These are phyloP conservation scores for Haplosporangium gracile DNA, from an alignment of 192 early-diverging fungal species.

Conservation along the genomic window DNA sequence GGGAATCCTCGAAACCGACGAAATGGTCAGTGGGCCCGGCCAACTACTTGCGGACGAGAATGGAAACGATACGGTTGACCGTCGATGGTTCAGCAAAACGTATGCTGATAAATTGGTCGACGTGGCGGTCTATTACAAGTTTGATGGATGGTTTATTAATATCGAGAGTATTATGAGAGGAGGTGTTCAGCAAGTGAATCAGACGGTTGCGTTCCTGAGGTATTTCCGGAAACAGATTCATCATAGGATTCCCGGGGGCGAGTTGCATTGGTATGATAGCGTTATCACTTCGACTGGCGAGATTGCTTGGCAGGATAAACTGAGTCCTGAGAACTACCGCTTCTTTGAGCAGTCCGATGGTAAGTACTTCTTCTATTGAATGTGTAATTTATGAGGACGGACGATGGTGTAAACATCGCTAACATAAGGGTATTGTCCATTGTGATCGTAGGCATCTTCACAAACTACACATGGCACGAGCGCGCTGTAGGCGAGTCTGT, in stretches of 20 bases:
- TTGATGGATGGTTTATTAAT: conserved; percentile 79
- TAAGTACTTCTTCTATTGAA: conserved; percentile 54
- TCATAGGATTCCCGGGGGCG: conserved; percentile 59
- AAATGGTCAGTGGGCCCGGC: conserved; percentile 67
- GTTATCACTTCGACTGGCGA: conserved; percentile 58
- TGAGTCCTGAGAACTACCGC: conserved; percentile 61
- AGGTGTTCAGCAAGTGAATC: conserved; percentile 38
- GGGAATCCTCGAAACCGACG: conserved; percentile 64
- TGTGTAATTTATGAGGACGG: conserved; percentile 53
- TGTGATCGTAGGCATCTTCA: conserved; percentile 30
- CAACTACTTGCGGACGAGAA: conserved; percentile 13
- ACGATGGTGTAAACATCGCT: neutral
- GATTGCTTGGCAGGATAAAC: conserved; percentile 70
- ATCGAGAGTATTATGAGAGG: conserved; percentile 66
- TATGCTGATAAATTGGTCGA: conserved; percentile 73
- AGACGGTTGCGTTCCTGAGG: conserved; percentile 54
- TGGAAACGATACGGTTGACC: conserved; percentile 31
- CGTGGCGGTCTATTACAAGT: conserved; percentile 71
- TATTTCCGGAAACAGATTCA: conserved; percentile 65
- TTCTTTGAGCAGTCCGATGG: conserved; percentile 71
- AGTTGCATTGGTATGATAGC: conserved; percentile 75
- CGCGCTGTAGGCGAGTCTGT: conserved; percentile 45
- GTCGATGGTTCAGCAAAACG: conserved; percentile 57
- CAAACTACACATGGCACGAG: conserved; percentile 47
- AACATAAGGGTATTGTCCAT: neutral